Conservation (phyloP, 768 basidiomycete genomes). For the Mycena maculata region DNA sequence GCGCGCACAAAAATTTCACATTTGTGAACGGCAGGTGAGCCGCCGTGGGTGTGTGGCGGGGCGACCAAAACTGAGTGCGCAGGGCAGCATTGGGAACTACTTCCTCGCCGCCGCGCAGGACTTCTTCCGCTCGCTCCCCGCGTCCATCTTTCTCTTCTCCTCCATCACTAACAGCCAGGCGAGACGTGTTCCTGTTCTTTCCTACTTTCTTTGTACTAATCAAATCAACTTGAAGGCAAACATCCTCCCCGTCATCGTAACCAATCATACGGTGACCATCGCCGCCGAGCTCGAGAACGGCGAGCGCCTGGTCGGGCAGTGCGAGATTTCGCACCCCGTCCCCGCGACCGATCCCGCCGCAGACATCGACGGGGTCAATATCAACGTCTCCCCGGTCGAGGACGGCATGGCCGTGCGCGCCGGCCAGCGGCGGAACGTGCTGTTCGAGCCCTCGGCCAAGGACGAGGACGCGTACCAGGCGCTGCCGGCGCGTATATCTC, state of each 20-base stretch:
- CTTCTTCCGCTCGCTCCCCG: constrained; percentile 93
- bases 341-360: constrained; percentile 38
- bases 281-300: constrained; percentile 89
- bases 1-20: constrained; percentile 94
- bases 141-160: constrained; percentile 93
- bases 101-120: constrained; percentile 89
- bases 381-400: constrained; percentile 56
- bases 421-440: constrained; percentile 66
- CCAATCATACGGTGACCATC: constrained; percentile 96
- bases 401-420: constrained; percentile 66
- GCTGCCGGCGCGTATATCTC: constrained; percentile 58
- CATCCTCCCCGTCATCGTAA: constrained; percentile 92
- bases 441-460: constrained; percentile 70
- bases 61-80: not conserved
- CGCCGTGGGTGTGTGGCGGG: not conserved
- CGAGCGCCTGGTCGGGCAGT: constrained; percentile 86
- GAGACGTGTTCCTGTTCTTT: no score
- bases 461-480: constrained; percentile 64
- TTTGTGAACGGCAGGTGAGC: constrained; percentile 88
- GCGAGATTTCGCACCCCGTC: constrained; percentile 89
- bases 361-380: constrained; percentile 43
- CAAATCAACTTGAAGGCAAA: constrained; percentile 48
- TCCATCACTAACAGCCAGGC: constrained; percentile 88
- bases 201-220: no score
- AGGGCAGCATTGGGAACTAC: constrained; percentile 86